These are phyloP conservation scores for Zygnema cylindricum DNA, from an alignment of 139 green algal genomes.

Conservation along the genomic window DNA sequence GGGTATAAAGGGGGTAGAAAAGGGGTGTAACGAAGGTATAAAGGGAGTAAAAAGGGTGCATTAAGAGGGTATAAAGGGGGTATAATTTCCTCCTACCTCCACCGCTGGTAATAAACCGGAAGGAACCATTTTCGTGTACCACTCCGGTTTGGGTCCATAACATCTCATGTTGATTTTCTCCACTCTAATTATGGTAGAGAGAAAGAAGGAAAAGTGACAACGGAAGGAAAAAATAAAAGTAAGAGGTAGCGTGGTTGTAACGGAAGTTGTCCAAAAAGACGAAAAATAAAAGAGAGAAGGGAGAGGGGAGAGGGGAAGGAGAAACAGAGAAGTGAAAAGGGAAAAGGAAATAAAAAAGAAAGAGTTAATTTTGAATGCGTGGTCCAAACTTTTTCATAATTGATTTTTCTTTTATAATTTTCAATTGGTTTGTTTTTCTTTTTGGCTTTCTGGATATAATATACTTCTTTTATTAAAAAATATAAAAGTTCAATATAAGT, in stretches of 20 bases:
- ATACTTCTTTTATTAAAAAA: too few species aligned
- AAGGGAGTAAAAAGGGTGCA: not conserved
- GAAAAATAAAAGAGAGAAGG: too few species aligned
- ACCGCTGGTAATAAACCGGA: constrained; percentile 50
- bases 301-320: not conserved
- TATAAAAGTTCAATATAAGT: too few species aligned
- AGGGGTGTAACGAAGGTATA: too few species aligned
- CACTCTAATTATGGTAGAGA: constrained; percentile 8
- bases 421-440: too few species aligned
- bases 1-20: too few species aligned
- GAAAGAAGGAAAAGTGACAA: not conserved
- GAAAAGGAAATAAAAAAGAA: not conserved
- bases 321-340: not conserved
- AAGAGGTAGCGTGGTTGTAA: too few species aligned
- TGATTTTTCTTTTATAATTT: too few species aligned
- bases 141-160: constrained; percentile 89
- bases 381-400: too few species aligned
- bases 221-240: not conserved
- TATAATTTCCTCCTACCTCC: constrained; percentile 26
- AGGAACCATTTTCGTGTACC: constrained; percentile 68
- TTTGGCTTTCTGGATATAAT: too few species aligned
- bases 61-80: not conserved
- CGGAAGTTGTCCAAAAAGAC: too few species aligned
- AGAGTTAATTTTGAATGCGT: too few species aligned
- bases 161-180: constrained; percentile 83